phyloP scores from a whole-genome alignment of 768 basidiomycete species.

The Mycena vitilis region DNA sequence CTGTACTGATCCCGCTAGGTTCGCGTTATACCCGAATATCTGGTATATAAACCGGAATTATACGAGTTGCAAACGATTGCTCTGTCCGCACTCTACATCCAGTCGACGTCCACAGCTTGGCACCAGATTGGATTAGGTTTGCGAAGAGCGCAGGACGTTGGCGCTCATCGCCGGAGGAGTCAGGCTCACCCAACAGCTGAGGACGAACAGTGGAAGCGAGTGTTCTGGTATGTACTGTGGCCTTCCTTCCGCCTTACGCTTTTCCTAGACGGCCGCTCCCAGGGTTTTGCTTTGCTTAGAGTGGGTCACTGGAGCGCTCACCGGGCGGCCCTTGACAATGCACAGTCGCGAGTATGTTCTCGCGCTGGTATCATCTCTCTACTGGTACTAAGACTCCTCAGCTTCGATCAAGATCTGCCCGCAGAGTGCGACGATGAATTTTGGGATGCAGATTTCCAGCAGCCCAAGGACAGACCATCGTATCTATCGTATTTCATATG shows the following conservation, averaged over 20 bases:
- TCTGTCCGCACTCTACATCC: conserved; percentile 54
- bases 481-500: conserved; percentile 57
- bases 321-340: conserved; percentile 69
- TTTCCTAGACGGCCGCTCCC: not conserved
- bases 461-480: conserved; percentile 63
- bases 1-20: conserved; percentile 41
- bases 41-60: conserved; percentile 26
- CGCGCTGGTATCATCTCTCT: too few species aligned
- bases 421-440: conserved; percentile 78
- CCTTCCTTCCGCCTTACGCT: not conserved
- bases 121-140: conserved; percentile 68
- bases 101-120: conserved; percentile 61
- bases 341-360: conserved; percentile 63
- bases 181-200: conserved; percentile 52
- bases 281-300: conserved; percentile 39
- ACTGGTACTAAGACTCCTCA: too few species aligned
- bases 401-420: conserved; percentile 64
- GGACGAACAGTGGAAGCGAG: conserved; percentile 72
- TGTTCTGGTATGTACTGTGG: conserved; percentile 51
- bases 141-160: conserved; percentile 68
- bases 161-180: conserved; percentile 59
- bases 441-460: conserved; percentile 65
- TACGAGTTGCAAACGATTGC: conserved; percentile 30
- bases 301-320: conserved; percentile 43
- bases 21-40: conserved; percentile 27